Evolutionary conservation across 2,329 filamentous ascomycete species (phyloP).

Genomic region (Orbilia blumenaviensis): DNA sequence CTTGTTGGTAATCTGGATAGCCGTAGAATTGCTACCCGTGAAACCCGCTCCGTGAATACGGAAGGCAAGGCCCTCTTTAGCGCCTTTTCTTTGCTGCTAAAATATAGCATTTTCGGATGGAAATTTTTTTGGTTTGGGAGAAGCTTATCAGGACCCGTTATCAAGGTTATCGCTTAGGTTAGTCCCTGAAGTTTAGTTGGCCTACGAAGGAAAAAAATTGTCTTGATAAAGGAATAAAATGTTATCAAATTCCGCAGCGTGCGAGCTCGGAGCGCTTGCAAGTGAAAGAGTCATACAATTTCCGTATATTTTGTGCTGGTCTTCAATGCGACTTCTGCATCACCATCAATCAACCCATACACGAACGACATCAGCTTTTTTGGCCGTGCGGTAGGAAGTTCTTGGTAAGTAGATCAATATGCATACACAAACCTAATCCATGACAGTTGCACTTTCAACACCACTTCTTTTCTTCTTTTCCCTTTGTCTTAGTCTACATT

Average conservation of each 20-base stretch:
- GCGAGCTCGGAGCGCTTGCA: constrained; percentile 40
- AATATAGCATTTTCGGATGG: constrained; percentile 1
- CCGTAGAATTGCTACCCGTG: neutral
- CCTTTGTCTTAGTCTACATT: constrained; percentile 11
- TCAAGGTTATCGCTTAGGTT: constrained; percentile 52
- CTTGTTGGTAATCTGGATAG: neutral
- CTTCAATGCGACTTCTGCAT: constrained; percentile 2
- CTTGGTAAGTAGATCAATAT: constrained; percentile 25
- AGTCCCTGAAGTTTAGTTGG: constrained; percentile 14
- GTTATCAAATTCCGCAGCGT: constrained; percentile 7
- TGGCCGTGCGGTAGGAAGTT: neutral
- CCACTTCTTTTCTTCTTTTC: constrained; percentile 8
- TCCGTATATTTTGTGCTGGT: constrained; percentile 5
- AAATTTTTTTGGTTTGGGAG: constrained; percentile 20
- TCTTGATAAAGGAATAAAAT: constrained; percentile 12
- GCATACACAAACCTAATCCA: constrained; percentile 21
- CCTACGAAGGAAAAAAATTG: neutral
- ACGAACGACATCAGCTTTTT: neutral
- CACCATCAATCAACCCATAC: constrained; percentile 2
- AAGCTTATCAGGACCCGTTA: constrained; percentile 37
- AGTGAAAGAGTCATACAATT: constrained; percentile 38
- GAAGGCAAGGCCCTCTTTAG: constrained; percentile 25
- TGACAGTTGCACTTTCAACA: constrained; percentile 27
- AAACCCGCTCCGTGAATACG: neutral
- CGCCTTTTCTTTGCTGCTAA: neutral